Evolutionary conservation across 176 grass and related monocot genomes (phyloP).

Genomic region (Leersia perrieri): DNA sequence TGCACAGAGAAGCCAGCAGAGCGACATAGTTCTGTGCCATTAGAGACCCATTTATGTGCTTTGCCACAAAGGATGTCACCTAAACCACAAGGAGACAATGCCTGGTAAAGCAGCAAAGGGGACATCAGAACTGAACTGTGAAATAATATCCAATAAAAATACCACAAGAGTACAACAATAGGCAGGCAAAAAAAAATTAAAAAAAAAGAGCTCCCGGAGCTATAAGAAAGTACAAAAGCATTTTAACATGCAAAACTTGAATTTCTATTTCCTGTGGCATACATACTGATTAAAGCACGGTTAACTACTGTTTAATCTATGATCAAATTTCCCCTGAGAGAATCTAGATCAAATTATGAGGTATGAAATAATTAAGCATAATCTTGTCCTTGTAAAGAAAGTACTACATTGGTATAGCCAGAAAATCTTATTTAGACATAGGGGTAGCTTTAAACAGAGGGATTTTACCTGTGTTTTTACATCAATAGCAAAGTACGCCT

Average conservation of each 20-base stretch:
- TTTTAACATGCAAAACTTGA: neutral
- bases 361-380: constrained; percentile 10
- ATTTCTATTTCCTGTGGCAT: neutral
- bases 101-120: constrained; percentile 46
- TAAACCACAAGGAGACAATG: constrained; percentile 92
- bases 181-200: constrained; percentile 12
- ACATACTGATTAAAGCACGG: neutral
- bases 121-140: constrained; percentile 16
- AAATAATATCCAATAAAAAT: neutral
- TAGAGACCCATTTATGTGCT: constrained; percentile 78
- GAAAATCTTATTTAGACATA: constrained; percentile 1
- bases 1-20: constrained; percentile 86
- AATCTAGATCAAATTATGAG: neutral
- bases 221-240: constrained; percentile 15
- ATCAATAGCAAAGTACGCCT: constrained; percentile 79
- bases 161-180: neutral
- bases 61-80: constrained; percentile 88
- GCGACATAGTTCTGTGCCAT: constrained; percentile 79
- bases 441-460: neutral
- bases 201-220: neutral
- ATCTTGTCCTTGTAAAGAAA: constrained; percentile 2
- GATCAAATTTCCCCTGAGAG: neutral
- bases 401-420: constrained; percentile 1
- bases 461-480: constrained; percentile 79
- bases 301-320: neutral